These are phyloP conservation scores for Gossypium sturtianum DNA, from an alignment of 345 rosid genomes.

Conservation along the genomic window DNA sequence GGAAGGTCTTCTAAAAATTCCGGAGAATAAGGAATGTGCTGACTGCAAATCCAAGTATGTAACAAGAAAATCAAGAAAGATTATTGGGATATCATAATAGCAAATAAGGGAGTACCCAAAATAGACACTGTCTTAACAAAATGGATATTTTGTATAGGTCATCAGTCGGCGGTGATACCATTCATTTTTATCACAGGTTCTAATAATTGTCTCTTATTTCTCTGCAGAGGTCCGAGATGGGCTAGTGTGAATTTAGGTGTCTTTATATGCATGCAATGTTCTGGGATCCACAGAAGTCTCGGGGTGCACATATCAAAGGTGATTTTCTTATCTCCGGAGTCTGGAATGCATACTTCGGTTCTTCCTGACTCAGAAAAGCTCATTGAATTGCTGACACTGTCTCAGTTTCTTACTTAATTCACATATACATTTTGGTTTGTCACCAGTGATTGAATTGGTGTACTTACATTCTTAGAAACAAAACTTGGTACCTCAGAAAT, in stretches of 20 bases:
- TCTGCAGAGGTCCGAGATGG: constrained; percentile 95
- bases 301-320: constrained; percentile 99
- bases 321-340: constrained; percentile 5
- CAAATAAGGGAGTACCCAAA: not conserved
- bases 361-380: not conserved
- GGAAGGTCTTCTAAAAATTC: constrained; percentile 87
- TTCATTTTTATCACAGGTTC: not conserved
- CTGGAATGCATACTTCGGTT: not conserved
- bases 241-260: constrained; percentile 97
- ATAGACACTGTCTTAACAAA: not conserved
- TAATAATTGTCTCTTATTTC: constrained; percentile 21
- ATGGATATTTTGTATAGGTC: not conserved
- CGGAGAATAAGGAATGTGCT: constrained; percentile 92
- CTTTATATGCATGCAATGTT: constrained; percentile 97
- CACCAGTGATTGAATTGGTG: not conserved
- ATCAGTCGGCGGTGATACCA: not conserved
- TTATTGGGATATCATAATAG: not conserved
- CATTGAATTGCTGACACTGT: not conserved
- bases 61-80: not conserved
- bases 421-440: not conserved
- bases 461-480: not conserved
- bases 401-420: not conserved
- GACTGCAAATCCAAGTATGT: constrained; percentile 96
- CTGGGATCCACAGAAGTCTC: constrained; percentile 95
- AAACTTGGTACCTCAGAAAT: not conserved